phyloP scores from a whole-genome alignment of 352 stramenopile genomes.

The Globisporangium apiculatum region DNA sequence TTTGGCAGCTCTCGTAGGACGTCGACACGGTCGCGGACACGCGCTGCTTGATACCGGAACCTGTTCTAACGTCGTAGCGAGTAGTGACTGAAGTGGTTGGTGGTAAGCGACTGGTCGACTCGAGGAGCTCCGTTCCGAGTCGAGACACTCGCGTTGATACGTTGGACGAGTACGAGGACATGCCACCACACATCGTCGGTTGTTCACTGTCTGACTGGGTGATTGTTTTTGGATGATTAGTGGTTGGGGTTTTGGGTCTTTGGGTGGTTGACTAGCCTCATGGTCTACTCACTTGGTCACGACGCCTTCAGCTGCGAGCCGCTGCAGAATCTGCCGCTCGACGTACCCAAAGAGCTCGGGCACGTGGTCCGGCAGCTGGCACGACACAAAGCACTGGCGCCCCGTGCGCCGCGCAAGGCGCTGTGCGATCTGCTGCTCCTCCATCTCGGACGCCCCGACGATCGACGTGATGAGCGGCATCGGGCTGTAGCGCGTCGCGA shows the following conservation, averaged over 20 bases:
- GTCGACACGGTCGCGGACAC: neutral
- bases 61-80: neutral
- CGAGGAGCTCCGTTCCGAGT: neutral
- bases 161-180: neutral
- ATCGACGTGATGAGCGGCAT: constrained; percentile 77
- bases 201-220: neutral
- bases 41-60: neutral
- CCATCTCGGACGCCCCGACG: constrained; percentile 55
- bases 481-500: constrained; percentile 67
- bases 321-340: constrained; percentile 51
- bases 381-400: constrained; percentile 77
- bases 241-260: neutral
- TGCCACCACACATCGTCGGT: neutral
- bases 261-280: neutral
- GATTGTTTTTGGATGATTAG: neutral
- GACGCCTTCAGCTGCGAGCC: constrained; percentile 37
- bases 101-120: too few species aligned
- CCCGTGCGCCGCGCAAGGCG: constrained; percentile 52
- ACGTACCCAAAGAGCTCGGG: constrained; percentile 68
- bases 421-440: constrained; percentile 80
- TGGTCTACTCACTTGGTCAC: neutral
- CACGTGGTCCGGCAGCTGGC: constrained; percentile 61
- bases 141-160: neutral
- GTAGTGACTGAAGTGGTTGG: neutral
- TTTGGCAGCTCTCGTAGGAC: constrained; percentile 44